These are phyloP conservation scores for Rosa persica DNA, from an alignment of 306 rosid species.

Conservation along the genomic window DNA sequence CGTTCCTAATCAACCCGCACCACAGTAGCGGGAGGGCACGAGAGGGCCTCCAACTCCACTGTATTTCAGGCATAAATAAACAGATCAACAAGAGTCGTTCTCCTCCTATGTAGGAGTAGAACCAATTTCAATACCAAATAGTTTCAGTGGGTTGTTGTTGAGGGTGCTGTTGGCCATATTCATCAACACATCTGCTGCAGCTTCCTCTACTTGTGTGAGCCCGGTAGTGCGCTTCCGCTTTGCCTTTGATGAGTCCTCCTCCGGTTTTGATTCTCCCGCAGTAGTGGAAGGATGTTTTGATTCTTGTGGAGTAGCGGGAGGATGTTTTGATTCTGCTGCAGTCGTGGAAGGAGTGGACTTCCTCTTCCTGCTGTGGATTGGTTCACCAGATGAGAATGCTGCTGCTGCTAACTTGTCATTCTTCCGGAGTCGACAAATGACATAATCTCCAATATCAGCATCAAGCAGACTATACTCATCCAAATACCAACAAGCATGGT, in stretches of 20 bases:
- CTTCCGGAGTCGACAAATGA: conserved; percentile 8
- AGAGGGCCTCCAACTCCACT: background rate
- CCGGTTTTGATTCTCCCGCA: background rate
- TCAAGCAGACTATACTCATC: conserved; percentile 11
- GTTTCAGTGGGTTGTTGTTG: background rate
- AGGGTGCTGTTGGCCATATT: conserved; percentile 3
- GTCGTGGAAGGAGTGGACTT: background rate
- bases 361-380: conserved; percentile 2
- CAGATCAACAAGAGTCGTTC: background rate
- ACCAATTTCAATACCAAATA: conserved; percentile 8
- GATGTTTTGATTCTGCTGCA: background rate
- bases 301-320: background rate
- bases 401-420: conserved; percentile 13
- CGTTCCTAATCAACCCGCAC: background rate
- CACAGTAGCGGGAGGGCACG: background rate
- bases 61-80: background rate
- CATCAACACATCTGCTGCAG: conserved; percentile 14
- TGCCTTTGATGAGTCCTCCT: background rate
- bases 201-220: background rate
- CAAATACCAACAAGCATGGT: conserved; percentile 10
- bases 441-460: conserved; percentile 5
- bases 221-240: background rate
- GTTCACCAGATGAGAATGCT: conserved; percentile 1
- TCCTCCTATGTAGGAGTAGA: background rate
- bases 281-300: background rate